Evolutionary conservation across 2,329 filamentous ascomycete species (phyloP).

Genomic region (Talaromyces sp.): DNA sequence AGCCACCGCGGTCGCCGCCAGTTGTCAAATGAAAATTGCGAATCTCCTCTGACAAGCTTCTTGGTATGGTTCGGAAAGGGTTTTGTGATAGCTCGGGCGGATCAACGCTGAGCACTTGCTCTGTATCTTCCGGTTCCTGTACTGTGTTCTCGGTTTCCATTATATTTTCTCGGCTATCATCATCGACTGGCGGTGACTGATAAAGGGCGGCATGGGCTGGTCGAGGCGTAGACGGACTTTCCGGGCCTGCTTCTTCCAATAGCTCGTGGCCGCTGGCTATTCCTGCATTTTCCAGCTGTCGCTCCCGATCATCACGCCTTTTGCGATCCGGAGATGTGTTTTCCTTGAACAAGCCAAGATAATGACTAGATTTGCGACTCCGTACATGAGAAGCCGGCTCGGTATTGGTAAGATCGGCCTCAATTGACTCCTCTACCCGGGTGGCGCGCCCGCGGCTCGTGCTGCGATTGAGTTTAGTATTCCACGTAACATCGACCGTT

Average conservation of each 20-base stretch:
- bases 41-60: constrained; percentile 53
- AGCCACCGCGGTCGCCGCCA: constrained; percentile 40
- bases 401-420: constrained; percentile 57
- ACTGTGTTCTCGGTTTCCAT: background rate
- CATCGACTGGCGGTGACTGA: constrained; percentile 16
- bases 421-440: constrained; percentile 58
- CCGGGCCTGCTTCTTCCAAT: constrained; percentile 3
- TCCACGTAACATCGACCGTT: constrained; percentile 20
- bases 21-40: constrained; percentile 51
- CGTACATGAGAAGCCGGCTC: constrained; percentile 53
- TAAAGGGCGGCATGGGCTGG: constrained; percentile 16
- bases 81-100: constrained; percentile 21
- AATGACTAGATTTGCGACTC: constrained; percentile 63
- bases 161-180: background rate
- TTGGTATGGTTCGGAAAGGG: constrained; percentile 38
- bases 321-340: constrained; percentile 54
- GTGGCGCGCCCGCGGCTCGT: constrained; percentile 40
- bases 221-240: constrained; percentile 6
- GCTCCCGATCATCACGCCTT: constrained; percentile 42
- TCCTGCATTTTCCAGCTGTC: constrained; percentile 33
- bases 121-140: background rate
- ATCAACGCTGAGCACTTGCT: constrained; percentile 3
- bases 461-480: constrained; percentile 30
- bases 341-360: constrained; percentile 61
- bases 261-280: constrained; percentile 15